A percentile compares a stretch with the other conserved stretches of the same genome.
phyloP scores from a whole-genome alignment of 169 alveolate genomes.

The Plasmodium blacklocki region DNA sequence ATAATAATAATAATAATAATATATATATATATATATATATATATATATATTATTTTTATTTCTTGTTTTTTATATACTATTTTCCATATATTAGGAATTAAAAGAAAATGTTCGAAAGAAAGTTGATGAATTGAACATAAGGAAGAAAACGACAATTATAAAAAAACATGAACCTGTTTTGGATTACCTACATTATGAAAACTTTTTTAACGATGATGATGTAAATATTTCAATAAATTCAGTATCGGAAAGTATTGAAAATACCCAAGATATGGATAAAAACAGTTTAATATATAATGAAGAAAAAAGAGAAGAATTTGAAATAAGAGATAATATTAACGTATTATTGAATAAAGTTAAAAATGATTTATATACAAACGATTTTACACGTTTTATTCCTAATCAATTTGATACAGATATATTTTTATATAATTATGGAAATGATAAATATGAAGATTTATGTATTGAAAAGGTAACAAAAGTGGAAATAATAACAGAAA shows the following conservation, averaged over 20 bases:
- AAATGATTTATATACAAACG: slow-evolving; percentile 22
- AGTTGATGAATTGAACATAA: slow-evolving; percentile 7
- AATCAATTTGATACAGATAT: slow-evolving; percentile 42
- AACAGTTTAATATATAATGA: neutral
- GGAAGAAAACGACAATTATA: slow-evolving; percentile 21
- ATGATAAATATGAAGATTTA: slow-evolving; percentile 8
- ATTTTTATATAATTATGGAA: slow-evolving; percentile 11
- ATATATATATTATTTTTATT: neutral
- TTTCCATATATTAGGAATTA: no score
- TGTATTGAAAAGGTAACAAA: slow-evolving; percentile 16
- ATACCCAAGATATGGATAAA: slow-evolving; percentile 1
- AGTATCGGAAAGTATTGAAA: slow-evolving; percentile 19
- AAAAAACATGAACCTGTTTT: slow-evolving; percentile 3
- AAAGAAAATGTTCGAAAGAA: slow-evolving; percentile 32
- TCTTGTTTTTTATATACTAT: neutral
- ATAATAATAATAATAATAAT: no score
- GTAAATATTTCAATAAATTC: slow-evolving; percentile 15
- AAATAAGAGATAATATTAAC: slow-evolving; percentile 23
- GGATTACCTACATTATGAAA: slow-evolving; percentile 61
- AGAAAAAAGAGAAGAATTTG: slow-evolving; percentile 25
- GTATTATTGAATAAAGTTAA: slow-evolving; percentile 22
- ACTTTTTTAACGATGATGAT: slow-evolving; percentile 29
- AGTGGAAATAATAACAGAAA: neutral
- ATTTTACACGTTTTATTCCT: slow-evolving; percentile 39
- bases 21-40: no score